A percentile compares a stretch with the other conserved stretches of the same genome.
These are phyloP conservation scores for Cotoneaster glaucophyllus DNA, from an alignment of 306 rosid species.

Conservation along the genomic window DNA sequence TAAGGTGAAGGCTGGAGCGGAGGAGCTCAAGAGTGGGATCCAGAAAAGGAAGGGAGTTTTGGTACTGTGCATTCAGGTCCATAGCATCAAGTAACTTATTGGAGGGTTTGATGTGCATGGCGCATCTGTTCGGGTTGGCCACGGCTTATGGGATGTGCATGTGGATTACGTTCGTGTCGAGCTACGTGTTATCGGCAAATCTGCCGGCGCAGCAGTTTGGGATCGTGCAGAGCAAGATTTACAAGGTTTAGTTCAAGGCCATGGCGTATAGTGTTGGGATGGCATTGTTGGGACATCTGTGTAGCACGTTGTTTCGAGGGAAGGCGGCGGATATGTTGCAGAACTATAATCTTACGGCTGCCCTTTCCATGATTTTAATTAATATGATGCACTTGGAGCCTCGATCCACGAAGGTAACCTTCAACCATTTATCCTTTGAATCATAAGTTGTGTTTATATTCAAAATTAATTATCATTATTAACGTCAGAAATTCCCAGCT, in stretches of 20 bases:
- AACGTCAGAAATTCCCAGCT: too few relatives aligned
- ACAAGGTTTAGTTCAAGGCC: slow-evolving; percentile 57
- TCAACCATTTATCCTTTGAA: background rate
- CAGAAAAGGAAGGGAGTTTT: background rate
- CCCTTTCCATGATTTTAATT: slow-evolving; percentile 31
- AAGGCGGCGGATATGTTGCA: slow-evolving; percentile 30
- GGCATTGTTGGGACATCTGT: slow-evolving; percentile 47
- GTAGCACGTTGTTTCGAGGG: background rate
- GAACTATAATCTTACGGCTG: slow-evolving; percentile 31
- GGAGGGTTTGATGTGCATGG: slow-evolving; percentile 9
- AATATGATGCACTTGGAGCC: slow-evolving; percentile 78
- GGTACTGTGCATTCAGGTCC: background rate
- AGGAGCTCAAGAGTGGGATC: slow-evolving; percentile 2
- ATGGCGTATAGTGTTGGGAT: slow-evolving; percentile 43
- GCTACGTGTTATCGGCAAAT: slow-evolving; percentile 42
- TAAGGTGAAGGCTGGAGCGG: background rate
- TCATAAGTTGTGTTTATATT: too few relatives aligned
- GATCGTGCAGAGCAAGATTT: slow-evolving; percentile 79
- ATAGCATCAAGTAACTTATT: background rate
- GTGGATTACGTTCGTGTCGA: slow-evolving; percentile 72
- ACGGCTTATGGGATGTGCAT: slow-evolving; percentile 62
- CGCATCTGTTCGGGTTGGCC: slow-evolving; percentile 43
- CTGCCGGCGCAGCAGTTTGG: slow-evolving; percentile 75
- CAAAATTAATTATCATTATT: too few relatives aligned
- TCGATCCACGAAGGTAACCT: slow-evolving; percentile 57